Base-by-base conservation (phyloP, 2,329 filamentous ascomycete species). In the Exophiala mesophila region DNA sequence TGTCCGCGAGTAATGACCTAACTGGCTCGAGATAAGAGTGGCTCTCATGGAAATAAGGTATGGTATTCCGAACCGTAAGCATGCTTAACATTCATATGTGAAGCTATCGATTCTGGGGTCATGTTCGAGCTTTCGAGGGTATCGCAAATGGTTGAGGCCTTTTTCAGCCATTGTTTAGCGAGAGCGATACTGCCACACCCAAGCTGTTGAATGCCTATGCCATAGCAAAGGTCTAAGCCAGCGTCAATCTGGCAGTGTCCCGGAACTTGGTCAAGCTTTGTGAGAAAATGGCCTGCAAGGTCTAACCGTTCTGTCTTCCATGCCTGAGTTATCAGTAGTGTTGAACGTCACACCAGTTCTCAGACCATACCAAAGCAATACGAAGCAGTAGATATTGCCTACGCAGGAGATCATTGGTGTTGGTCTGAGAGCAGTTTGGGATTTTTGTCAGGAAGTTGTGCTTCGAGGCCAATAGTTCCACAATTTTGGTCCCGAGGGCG, bases 221-320 rank as follows among this genome's bases (percentile, higher is more conserved):
- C 79, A 50, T 82, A 85, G 5, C 88, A 69, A 2, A 82, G 66
- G 53, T 88, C 81, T 3, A 80, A 74, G 31, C 89, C 63, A 26
- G 68, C 71, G 59, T 89, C 83, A 2, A 73, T 69, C 1, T 71
- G 71, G 2, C 62, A 49, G 0, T 72, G 61, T 31, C 80, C 72
- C 2, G 77, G 59, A 1, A 54, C 61, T 7, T 64, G 60, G n/a
- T 47, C 65, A 54, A 34, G 78, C 63, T 54, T 85, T 85, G 24
- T 63, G 63, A 61, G 83, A 89, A 92, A 79, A 60, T 87, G 79
- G 41, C 94, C 86, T 19, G 86, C 85, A 35, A 88, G 75, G 44
- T 90, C 84, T 10, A 84, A 69, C 29, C 82, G 77, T 29, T 77
- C 72, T 57, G 88, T 81, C 54, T 80, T 79, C 80, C 83, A 94